Conservation (phyloP, 2,329 filamentous ascomycete species). For the Alternaria brassicicola region DNA sequence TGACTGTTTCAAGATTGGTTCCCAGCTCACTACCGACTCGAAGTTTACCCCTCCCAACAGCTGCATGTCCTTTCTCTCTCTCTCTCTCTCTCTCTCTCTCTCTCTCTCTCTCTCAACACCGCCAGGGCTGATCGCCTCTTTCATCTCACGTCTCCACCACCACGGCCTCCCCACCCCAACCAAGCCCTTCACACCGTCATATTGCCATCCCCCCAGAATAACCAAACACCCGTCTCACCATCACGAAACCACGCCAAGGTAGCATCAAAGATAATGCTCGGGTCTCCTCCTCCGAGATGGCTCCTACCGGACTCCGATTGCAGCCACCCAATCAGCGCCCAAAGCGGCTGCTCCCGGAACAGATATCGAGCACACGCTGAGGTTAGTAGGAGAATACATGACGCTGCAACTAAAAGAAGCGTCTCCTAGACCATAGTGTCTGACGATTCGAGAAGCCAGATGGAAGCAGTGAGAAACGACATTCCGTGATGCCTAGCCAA, state of each 20-base stretch:
- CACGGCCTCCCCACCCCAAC: constrained; percentile 6
- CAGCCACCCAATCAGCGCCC: constrained; percentile 18
- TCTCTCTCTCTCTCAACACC: too few relatives aligned
- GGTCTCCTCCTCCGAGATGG: constrained; percentile 32
- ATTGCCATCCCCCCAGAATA: not conserved
- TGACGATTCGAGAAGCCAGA: not conserved
- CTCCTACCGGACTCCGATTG: constrained; percentile 29
- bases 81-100: too few relatives aligned
- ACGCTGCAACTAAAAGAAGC: constrained; percentile 1
- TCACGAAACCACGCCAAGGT: not conserved
- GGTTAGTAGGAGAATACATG: constrained; percentile 3
- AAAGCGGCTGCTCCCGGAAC: constrained; percentile 7
- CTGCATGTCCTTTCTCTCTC: not conserved
- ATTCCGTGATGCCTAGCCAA: not conserved
- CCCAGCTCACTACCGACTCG: not conserved
- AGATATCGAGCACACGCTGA: not conserved
- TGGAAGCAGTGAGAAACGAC: not conserved
- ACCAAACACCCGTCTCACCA: not conserved
- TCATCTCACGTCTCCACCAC: constrained; percentile 1
- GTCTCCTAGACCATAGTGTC: not conserved
- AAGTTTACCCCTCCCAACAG: constrained; percentile 1
- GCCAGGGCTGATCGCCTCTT: not conserved
- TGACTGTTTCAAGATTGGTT: not conserved
- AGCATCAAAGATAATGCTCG: constrained; percentile 16
- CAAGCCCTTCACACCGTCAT: not conserved